phyloP scores from a whole-genome alignment of 495 filamentous ascomycete species.

The Aspergillus kassunensis region DNA sequence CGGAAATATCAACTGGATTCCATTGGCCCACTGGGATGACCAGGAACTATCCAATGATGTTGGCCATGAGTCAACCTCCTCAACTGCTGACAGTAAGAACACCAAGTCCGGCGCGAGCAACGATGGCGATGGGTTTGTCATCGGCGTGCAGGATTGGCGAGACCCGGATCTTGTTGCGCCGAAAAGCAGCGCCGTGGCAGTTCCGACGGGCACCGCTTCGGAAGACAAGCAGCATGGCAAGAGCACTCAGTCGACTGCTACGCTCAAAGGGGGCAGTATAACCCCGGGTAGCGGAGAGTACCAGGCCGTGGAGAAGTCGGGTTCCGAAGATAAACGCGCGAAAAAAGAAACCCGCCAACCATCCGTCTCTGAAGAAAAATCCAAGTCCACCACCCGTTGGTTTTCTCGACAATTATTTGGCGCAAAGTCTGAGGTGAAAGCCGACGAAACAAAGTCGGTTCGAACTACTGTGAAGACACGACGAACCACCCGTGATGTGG shows the following conservation, averaged over 20 bases:
- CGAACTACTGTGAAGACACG: slow-evolving; percentile 5
- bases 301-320: slow-evolving; percentile 32
- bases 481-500: slow-evolving; percentile 4
- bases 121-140: slow-evolving; percentile 72
- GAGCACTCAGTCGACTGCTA: slow-evolving; percentile 31
- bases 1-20: slow-evolving; percentile 75
- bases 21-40: slow-evolving; percentile 65
- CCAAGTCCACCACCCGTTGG: slow-evolving; percentile 20
- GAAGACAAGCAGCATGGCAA: slow-evolving; percentile 26
- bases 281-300: slow-evolving; percentile 80
- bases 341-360: background rate
- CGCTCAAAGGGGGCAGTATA: slow-evolving; percentile 63
- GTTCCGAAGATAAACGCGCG: slow-evolving; percentile 16
- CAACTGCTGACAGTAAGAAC: slow-evolving; percentile 12
- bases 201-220: slow-evolving; percentile 21
- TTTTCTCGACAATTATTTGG: slow-evolving; percentile 37
- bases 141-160: slow-evolving; percentile 89
- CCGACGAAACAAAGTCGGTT: slow-evolving; percentile 8
- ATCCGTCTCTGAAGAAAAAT: background rate
- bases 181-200: slow-evolving; percentile 28
- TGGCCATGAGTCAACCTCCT: background rate
- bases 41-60: slow-evolving; percentile 32
- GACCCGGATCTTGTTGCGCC: slow-evolving; percentile 69
- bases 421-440: slow-evolving; percentile 27
- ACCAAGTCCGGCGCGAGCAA: slow-evolving; percentile 19